Evolutionary conservation across 78 protist genomes (phyloP).

Genomic region (Dictyostelium purpureum): DNA sequence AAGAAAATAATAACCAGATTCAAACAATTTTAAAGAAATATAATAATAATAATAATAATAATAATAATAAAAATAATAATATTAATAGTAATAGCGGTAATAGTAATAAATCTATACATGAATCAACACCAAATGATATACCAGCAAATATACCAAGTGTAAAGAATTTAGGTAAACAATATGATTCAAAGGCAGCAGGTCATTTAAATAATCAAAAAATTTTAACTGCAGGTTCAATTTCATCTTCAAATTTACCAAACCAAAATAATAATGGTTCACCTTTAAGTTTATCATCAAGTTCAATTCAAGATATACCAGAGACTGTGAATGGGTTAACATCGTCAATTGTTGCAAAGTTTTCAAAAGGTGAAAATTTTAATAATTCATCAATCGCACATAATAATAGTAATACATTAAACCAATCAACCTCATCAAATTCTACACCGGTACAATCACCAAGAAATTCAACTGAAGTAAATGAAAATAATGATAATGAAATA

Average conservation of each 20-base stretch:
- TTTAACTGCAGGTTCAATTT: background rate
- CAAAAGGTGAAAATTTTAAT: background rate
- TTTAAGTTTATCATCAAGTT: background rate
- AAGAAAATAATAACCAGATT: background rate
- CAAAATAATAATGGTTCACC: background rate
- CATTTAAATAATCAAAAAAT: conserved; percentile 31
- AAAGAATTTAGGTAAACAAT: conserved; percentile 34
- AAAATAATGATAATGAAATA: background rate
- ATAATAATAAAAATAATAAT: background rate
- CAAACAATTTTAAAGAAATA: background rate
- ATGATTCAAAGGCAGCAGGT: background rate
- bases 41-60: background rate
- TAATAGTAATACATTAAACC: background rate
- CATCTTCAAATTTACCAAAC: background rate
- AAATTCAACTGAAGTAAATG: background rate
- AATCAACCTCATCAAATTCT: background rate
- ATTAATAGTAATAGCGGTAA: background rate
- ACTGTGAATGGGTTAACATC: conserved; percentile 1
- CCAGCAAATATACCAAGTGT: conserved; percentile 33
- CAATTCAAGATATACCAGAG: background rate
- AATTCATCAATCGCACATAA: no score
- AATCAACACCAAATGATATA: conserved; percentile 9
- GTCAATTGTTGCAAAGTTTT: background rate
- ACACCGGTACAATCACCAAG: conserved; percentile 14
- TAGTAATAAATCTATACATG: background rate